These are phyloP conservation scores for Beauveria sp. DNA, from an alignment of 2,329 filamentous ascomycete species.

Conservation along the genomic window DNA sequence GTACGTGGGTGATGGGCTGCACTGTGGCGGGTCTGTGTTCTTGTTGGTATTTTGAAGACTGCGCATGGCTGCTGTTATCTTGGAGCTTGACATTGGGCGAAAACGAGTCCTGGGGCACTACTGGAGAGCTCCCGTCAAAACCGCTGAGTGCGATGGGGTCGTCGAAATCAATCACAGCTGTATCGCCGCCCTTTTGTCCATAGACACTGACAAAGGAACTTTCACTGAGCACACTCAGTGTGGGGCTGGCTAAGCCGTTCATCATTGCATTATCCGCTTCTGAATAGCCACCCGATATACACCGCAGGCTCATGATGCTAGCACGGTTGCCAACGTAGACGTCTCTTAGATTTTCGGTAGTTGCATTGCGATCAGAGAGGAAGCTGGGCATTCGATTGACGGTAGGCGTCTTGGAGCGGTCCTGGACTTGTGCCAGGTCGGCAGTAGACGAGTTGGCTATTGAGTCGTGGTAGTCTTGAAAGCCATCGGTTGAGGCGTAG, in stretches of 20 bases:
- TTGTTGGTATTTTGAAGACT: neutral
- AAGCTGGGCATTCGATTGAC: constrained; percentile 58
- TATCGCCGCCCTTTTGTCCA: constrained; percentile 34
- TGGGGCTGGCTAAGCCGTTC: constrained; percentile 46
- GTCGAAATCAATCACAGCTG: constrained; percentile 21
- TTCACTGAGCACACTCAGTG: constrained; percentile 57
- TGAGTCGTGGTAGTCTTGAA: constrained; percentile 16
- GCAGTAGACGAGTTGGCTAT: constrained; percentile 18
- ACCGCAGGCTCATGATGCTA: constrained; percentile 44
- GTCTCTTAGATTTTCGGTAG: constrained; percentile 53
- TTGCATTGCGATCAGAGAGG: constrained; percentile 50
- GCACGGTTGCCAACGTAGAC: constrained; percentile 46
- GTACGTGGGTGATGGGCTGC: constrained; percentile 38
- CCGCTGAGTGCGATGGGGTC: constrained; percentile 25
- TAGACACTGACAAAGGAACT: constrained; percentile 62
- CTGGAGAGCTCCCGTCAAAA: constrained; percentile 13
- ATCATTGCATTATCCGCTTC: constrained; percentile 26
- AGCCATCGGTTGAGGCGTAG: constrained; percentile 24
- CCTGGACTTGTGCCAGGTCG: constrained; percentile 8
- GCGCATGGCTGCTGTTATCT: neutral
- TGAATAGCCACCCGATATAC: constrained; percentile 33
- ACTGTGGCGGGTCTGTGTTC: constrained; percentile 13
- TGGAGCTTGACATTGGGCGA: constrained; percentile 6
- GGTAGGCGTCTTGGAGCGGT: constrained; percentile 26
- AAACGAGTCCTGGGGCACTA: neutral